Conservation (phyloP, 108 stramenopile genomes). For the Fragilaria radians region DNA sequence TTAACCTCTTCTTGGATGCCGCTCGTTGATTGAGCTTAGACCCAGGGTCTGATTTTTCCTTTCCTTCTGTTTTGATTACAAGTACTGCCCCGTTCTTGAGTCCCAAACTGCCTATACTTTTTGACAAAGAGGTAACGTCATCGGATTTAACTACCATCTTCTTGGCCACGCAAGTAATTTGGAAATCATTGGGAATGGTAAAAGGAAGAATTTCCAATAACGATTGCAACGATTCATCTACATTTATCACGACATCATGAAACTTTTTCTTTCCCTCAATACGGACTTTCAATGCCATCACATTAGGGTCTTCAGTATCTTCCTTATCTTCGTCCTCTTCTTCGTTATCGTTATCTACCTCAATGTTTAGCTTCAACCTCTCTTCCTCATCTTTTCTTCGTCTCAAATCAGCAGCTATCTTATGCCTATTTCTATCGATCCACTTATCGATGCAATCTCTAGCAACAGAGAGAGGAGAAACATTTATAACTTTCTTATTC, state of each 20-base stretch:
- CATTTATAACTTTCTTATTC: slow-evolving; percentile 63
- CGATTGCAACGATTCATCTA: slow-evolving; percentile 41
- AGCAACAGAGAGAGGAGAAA: slow-evolving; percentile 66
- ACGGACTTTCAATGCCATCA: slow-evolving; percentile 48
- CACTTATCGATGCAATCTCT: slow-evolving; percentile 80
- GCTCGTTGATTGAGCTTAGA: slow-evolving; percentile 51
- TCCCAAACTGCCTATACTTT: slow-evolving; percentile 42
- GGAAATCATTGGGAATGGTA: slow-evolving; percentile 32
- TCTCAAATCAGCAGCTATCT: slow-evolving; percentile 59
- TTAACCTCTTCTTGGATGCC: slow-evolving; percentile 45
- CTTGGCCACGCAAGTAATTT: slow-evolving; percentile 77
- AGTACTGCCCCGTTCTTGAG: slow-evolving; percentile 56
- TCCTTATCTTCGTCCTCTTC: slow-evolving; percentile 43
- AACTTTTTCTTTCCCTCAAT: slow-evolving; percentile 74
- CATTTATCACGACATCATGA: slow-evolving; percentile 44
- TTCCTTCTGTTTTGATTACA: slow-evolving; percentile 50
- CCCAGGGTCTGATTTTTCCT: slow-evolving; percentile 2
- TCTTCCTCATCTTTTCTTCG: slow-evolving; percentile 60
- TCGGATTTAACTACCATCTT: slow-evolving; percentile 60
- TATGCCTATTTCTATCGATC: slow-evolving; percentile 62
- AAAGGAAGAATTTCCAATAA: slow-evolving; percentile 41
- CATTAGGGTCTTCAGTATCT: slow-evolving; percentile 30
- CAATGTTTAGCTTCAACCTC: slow-evolving; percentile 33
- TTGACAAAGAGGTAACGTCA: slow-evolving; percentile 45
- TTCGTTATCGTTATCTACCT: slow-evolving; percentile 28